Evolutionary conservation across 2,329 filamentous ascomycete genomes (phyloP), one percentile per base, ranked within the genome.

Genomic region (Magnaporthiopsis poae): DNA sequence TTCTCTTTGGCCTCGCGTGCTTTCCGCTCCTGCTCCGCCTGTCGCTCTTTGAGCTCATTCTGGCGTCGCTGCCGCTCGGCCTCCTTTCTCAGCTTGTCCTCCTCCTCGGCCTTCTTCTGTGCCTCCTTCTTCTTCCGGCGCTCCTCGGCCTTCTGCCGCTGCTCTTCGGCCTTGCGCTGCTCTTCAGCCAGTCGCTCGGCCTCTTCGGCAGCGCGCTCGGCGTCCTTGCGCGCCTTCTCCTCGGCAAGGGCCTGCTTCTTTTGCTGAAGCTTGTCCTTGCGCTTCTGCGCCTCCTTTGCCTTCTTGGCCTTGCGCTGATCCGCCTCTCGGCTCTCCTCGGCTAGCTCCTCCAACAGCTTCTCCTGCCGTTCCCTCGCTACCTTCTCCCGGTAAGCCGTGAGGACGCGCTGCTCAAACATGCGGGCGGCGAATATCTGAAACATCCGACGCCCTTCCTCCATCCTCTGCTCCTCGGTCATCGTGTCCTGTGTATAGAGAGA

Each of bases 361-460:
- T 90, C 84, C 74, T 97, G 94, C 35, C 95, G 90, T 79, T 99
- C 94, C 72, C 89, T 88, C 25, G 95, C 92, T 3, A 99, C 94
- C 76, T 97, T 97, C 79, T 98, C 94, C 76, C 92, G 90, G 79
- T 99, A 99, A n/a, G 95, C 95, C 60, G 91, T 94, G 68, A 99
- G 83, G 29, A 99, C 95, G 69, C 95, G 86, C 77, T 99, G 95
- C 80, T 99, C 95, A 77, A 99, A 99, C 95, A 99, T 99, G 69
- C 95, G 88, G 67, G 95, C 95, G 68, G 95, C 95, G 77, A 99
- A 99, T 76, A 99, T 98, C 77, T 99, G 95, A 76, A 99, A 99
- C 95, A 99, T 99, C 71, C 94, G 86, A 67, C 95, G 88, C 68
- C 95, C 95, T 81, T 99, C 95, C 77, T 98, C 93, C 95, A 99